Evolutionary conservation across 2,329 filamentous ascomycete genomes (phyloP).

Genomic region (Xylaria sp.): DNA sequence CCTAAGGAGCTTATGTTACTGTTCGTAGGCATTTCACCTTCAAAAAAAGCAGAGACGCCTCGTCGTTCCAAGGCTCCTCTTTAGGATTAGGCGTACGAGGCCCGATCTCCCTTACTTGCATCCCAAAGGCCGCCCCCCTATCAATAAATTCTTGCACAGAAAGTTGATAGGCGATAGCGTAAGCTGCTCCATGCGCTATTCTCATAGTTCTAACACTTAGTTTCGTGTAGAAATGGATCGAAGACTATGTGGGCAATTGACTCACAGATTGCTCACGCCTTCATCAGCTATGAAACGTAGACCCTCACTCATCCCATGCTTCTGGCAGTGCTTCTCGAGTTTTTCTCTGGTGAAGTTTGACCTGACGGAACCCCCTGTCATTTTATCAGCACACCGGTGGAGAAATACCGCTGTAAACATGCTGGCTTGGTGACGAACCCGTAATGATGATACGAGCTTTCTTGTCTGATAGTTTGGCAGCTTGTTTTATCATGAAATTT

Average conservation of each 20-base stretch:
- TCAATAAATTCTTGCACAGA: neutral
- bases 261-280: neutral
- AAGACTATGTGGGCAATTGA: neutral
- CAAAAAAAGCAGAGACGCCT: neutral
- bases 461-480: neutral
- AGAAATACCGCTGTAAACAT: neutral
- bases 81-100: neutral
- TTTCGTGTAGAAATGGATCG: neutral
- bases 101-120: conserved; percentile 3
- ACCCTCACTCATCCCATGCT: neutral
- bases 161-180: conserved; percentile 5
- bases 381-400: neutral
- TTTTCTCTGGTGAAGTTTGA: neutral
- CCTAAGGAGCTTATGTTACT: neutral
- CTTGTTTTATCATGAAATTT: conserved; percentile 2
- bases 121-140: conserved; percentile 9
- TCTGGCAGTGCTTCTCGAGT: neutral
- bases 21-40: neutral
- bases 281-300: neutral
- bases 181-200: conserved; percentile 1
- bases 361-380: neutral
- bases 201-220: conserved; percentile 2
- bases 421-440: neutral
- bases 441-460: neutral
- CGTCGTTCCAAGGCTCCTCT: neutral